phyloP scores from a whole-genome alignment of 148 eudicot species.

The Rhododendron mucronatum region DNA sequence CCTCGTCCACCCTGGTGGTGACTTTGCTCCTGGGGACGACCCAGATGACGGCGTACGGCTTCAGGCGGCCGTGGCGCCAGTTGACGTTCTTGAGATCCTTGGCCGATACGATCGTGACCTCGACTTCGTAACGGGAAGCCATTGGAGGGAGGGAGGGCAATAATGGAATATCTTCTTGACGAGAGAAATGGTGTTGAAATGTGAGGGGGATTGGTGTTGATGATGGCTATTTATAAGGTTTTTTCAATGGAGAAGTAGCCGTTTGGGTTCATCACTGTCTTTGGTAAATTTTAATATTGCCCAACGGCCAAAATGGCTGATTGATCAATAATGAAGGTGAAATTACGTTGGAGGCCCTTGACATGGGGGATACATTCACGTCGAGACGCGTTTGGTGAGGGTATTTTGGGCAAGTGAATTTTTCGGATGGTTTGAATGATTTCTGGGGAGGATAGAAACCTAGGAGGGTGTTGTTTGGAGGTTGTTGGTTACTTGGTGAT shows the following conservation, averaged over 20 bases:
- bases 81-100: constrained; percentile 79
- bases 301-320: no score
- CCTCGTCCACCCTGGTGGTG: constrained; percentile 57
- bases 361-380: neutral
- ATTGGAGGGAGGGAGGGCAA: constrained; percentile 10
- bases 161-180: neutral
- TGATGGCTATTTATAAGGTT: neutral
- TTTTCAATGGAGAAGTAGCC: neutral
- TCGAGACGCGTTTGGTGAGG: neutral
- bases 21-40: constrained; percentile 51
- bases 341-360: neutral
- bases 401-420: neutral
- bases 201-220: neutral
- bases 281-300: no score
- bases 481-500: neutral
- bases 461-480: neutral
- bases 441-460: neutral
- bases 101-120: constrained; percentile 57
- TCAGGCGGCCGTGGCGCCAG: constrained; percentile 75
- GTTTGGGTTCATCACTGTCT: neutral
- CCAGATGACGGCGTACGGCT: constrained; percentile 77
- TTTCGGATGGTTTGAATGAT: no score
- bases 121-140: constrained; percentile 56
- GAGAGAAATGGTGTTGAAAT: neutral
- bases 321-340: neutral